Evolutionary conservation across 2,329 filamentous ascomycete genomes (phyloP).

Genomic region (Trichoderma cornu-damae): DNA sequence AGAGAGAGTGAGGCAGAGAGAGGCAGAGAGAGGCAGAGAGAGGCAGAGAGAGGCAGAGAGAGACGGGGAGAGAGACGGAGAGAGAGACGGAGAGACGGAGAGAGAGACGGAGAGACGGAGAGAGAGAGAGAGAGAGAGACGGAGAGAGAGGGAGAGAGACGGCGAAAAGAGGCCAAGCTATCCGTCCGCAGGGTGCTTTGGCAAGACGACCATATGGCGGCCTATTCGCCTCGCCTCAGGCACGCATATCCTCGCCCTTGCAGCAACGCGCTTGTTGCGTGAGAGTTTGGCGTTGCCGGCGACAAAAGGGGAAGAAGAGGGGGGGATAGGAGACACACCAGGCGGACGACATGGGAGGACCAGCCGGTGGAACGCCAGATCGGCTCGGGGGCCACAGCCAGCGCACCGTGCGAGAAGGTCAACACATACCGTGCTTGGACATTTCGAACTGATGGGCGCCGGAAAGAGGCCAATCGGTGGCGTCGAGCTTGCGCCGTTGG

Average conservation of each 20-base stretch:
- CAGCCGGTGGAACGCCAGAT: slow-evolving; percentile 12
- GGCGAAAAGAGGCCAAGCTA: too few species aligned
- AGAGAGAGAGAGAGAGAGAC: too few species aligned
- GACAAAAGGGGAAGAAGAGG: slow-evolving; percentile 11
- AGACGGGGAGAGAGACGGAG: too few species aligned
- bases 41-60: too few species aligned
- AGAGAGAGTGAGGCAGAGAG: too few species aligned
- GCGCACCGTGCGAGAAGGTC: slow-evolving; percentile 9
- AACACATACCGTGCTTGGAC: background rate
- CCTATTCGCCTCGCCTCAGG: slow-evolving; percentile 12
- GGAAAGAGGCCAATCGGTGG: background rate
- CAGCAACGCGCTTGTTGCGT: slow-evolving; percentile 11
- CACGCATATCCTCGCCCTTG: slow-evolving; percentile 12
- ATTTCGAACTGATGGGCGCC: background rate
- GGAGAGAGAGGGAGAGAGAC: too few species aligned
- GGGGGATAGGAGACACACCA: too few species aligned
- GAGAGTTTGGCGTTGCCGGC: background rate
- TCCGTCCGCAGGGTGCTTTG: background rate
- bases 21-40: too few species aligned
- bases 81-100: too few species aligned
- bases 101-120: too few species aligned
- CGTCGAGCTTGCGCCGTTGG: background rate
- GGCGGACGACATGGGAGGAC: slow-evolving; percentile 3
- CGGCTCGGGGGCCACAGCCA: background rate
- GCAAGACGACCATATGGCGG: background rate